Evolutionary conservation across 306 rosid species (phyloP), one percentile per base, ranked within the genome.

Genomic region (Trichosanthes truncata): DNA sequence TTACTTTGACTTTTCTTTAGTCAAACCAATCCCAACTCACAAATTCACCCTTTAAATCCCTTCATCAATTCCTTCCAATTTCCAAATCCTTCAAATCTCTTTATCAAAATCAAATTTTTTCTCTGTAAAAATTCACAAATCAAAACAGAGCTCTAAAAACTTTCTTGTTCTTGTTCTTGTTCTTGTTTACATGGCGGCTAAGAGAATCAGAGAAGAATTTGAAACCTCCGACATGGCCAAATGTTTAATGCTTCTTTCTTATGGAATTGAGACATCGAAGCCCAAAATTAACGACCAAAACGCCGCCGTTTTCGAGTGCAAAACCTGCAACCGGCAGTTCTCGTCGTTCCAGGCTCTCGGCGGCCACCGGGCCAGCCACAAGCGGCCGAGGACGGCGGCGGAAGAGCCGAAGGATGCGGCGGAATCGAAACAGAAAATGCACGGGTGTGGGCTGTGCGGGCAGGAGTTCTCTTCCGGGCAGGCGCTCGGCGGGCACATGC

Each of bases 361-460:
- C 8, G 97, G 98, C 4, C 98, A 94, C 91, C 84, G 96, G 11
- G 96, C 97, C 1, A 92, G 97, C 83, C 98, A 94, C 86, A 92
- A 87, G 76, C 83, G 76, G 77, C 78, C 80, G 0, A 89, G 79
- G n/a, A 65, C 81, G 3, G 35, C 33, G 3, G 71, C 36, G 1
- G 82, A 81, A 10, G 84, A 75, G 9, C 75, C 60, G 0, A 61
- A 80, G 56, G 80, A 51, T 15, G 35, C 80, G 13, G 51, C 65
- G 51, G 46, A 80, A 0, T 41, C 14, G 6, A 80, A 87, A 33
- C 82, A 84, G 0, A 91, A 81, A 60, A 79, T 80, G 82, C 97
- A 94, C 14, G 85, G 86, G 80, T 94, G 98, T 67, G 80, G 87
- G 0, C 83, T 88, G 29, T 94, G 98, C 68, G 97, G 98, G 2